Evolutionary conservation across 352 stramenopile species (phyloP).

Genomic region (Blastocystis sp.): DNA sequence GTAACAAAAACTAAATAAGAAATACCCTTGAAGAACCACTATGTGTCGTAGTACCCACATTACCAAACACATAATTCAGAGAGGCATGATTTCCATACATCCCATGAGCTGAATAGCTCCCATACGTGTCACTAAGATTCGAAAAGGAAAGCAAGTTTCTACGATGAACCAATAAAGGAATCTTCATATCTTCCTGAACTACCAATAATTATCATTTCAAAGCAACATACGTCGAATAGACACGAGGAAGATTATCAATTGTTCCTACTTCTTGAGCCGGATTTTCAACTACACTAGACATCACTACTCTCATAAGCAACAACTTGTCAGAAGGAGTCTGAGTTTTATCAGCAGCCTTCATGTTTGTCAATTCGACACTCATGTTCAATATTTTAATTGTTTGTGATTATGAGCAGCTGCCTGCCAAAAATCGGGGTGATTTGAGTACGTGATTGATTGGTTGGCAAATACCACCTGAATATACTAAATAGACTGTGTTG

Average conservation of each 20-base stretch:
- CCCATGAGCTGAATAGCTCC: slow-evolving; percentile 19
- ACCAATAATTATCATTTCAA: neutral
- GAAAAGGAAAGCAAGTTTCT: neutral
- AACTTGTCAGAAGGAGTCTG: neutral
- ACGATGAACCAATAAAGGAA: slow-evolving; percentile 25
- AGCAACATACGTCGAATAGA: slow-evolving; percentile 44
- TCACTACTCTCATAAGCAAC: neutral
- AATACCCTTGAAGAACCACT: neutral
- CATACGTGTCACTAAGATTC: slow-evolving; percentile 39
- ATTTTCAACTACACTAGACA: slow-evolving; percentile 21
- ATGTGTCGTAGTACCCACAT: neutral
- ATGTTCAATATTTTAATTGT: neutral
- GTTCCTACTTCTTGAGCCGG: slow-evolving; percentile 46
- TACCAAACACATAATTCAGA: slow-evolving; percentile 54
- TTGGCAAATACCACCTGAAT: neutral
- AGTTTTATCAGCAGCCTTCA: neutral
- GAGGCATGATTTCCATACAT: slow-evolving; percentile 58
- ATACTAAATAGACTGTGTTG: neutral
- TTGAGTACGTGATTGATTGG: neutral
- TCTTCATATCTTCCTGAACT: slow-evolving; percentile 42
- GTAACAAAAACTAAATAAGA: neutral
- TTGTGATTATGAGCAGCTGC: neutral
- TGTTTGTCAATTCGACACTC: slow-evolving; percentile 33
- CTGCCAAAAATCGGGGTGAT: neutral
- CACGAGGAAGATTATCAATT: neutral